phyloP scores from a whole-genome alignment of 2,329 filamentous ascomycete species.

The Venturia nashicola region DNA sequence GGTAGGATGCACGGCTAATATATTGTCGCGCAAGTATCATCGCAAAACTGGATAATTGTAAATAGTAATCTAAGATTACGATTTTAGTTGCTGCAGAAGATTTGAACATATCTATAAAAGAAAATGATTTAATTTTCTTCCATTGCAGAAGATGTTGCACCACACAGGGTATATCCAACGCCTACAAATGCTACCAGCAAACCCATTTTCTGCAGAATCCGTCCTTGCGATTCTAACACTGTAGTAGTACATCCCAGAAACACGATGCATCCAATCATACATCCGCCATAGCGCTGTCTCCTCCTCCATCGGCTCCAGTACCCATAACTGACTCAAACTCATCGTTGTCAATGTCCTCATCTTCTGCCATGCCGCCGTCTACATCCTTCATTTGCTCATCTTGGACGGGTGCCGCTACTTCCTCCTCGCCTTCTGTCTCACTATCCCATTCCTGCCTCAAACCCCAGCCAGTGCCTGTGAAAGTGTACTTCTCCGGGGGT shows the following conservation, averaged over 20 bases:
- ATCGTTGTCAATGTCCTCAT: conserved; percentile 10
- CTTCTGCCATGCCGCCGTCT: conserved; percentile 17
- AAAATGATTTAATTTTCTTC: not conserved
- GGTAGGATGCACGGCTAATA: not conserved
- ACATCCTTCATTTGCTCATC: conserved; percentile 17
- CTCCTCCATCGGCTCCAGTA: conserved; percentile 16
- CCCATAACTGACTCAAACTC: conserved; percentile 18
- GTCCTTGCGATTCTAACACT: not conserved
- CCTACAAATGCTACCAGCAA: not conserved
- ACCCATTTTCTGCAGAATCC: not conserved
- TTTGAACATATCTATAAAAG: not conserved
- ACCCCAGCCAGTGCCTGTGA: conserved; percentile 44
- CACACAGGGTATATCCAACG: not conserved
- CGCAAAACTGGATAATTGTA: too few species aligned
- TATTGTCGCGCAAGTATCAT: not conserved
- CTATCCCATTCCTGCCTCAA: conserved; percentile 42
- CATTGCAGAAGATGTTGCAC: too few species aligned
- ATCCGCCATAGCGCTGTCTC: conserved; percentile 19
- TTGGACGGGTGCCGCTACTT: conserved; percentile 14
- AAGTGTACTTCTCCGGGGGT: conserved; percentile 50
- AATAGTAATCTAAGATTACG: too few species aligned
- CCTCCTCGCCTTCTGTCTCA: conserved; percentile 34
- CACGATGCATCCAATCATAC: conserved; percentile 12
- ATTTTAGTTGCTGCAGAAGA: too few species aligned
- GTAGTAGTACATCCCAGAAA: not conserved